Percentiles rank a stretch among this genome's conserved stretches.
These are phyloP conservation scores for Talaromyces stipitatus DNA, from an alignment of 495 filamentous ascomycete species.

Conservation along the genomic window DNA sequence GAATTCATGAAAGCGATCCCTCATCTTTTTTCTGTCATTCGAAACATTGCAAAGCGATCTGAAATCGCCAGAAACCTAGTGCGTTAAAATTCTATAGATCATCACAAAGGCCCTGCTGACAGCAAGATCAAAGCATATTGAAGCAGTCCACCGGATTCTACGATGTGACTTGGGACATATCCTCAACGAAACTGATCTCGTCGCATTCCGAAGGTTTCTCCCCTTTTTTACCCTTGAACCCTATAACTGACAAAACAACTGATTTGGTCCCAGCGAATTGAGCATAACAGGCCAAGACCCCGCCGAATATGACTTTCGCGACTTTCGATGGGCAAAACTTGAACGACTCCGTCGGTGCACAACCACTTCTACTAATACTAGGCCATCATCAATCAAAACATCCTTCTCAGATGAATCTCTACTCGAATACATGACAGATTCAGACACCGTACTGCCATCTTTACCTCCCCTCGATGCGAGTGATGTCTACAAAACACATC, in stretches of 20 bases:
- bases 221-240: not conserved
- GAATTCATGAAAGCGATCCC: not conserved
- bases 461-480: too few species aligned
- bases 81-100: not conserved
- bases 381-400: too few species aligned
- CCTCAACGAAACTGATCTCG: not conserved
- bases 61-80: not conserved
- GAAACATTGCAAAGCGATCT: not conserved
- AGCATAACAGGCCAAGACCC: not conserved
- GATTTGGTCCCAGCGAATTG: not conserved
- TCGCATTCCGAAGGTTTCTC: not conserved
- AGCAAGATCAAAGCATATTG: not conserved
- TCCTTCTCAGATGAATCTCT: too few species aligned
- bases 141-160: not conserved
- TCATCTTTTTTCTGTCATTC: not conserved
- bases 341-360: not conserved
- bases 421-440: too few species aligned
- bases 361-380: too few species aligned
- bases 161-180: not conserved
- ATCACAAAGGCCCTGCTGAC: not conserved
- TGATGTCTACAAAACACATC: too few species aligned
- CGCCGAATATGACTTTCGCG: not conserved
- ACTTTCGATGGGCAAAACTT: not conserved
- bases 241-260: not conserved
- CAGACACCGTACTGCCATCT: too few species aligned